phyloP scores from a whole-genome alignment of 1,284 basidiomycete genomes.

The Sanghuangporus sanghuang region DNA sequence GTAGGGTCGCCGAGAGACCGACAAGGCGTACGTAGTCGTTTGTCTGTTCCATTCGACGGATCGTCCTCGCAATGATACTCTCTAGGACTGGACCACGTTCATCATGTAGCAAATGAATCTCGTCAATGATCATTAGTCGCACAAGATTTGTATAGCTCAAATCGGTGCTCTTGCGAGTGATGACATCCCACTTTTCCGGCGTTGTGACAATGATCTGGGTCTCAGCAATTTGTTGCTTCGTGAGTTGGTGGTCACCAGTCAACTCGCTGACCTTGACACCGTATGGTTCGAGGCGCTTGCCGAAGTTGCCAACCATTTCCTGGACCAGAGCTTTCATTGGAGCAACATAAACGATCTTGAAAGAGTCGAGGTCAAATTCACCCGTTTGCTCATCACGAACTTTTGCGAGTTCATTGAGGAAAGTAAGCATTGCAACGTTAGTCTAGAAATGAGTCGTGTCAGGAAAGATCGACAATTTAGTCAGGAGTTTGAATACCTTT shows the following conservation, averaged over 20 bases:
- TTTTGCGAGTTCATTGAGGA: constrained; percentile 85
- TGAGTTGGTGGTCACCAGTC: constrained; percentile 97
- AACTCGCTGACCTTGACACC: constrained; percentile 92
- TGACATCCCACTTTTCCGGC: constrained; percentile 99
- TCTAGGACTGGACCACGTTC: constrained; percentile 98
- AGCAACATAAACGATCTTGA: constrained; percentile 98
- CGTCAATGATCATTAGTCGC: constrained; percentile 95
- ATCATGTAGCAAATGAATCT: constrained; percentile 97
- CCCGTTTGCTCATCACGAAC: constrained; percentile 82
- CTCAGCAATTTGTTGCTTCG: constrained; percentile 95
- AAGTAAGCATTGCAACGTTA: constrained; percentile 95
- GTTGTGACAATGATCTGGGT: constrained; percentile 99
- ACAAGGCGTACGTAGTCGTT: constrained; percentile 90
- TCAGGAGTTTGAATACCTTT: constrained; percentile 56
- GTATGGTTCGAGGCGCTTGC: constrained; percentile 74
- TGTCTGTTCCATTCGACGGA: constrained; percentile 94
- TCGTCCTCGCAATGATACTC: constrained; percentile 87
- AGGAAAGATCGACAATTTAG: constrained; percentile 11
- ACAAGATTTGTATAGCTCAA: constrained; percentile 97
- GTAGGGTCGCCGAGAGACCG: constrained; percentile 93
- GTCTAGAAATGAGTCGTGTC: constrained; percentile 50
- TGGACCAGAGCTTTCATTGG: constrained; percentile 99
- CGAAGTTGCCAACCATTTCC: constrained; percentile 95
- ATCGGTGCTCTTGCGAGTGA: constrained; percentile 96
- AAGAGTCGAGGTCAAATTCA: constrained; percentile 82